These are phyloP conservation scores for Sarcodon sp. DNA, from an alignment of 768 basidiomycete genomes.

Conservation along the genomic window DNA sequence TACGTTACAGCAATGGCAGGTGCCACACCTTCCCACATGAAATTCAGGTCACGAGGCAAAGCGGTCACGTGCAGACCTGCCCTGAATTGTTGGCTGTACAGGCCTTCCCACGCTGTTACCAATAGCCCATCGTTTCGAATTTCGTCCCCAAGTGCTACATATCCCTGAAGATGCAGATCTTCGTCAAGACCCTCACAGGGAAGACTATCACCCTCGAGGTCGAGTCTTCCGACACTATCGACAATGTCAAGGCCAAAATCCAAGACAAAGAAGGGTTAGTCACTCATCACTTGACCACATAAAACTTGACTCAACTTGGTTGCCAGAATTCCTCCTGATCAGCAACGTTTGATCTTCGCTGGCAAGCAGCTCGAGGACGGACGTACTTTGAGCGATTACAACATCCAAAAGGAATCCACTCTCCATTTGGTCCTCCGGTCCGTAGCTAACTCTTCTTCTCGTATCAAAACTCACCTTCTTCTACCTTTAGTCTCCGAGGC, in stretches of 20 bases:
- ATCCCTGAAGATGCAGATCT: conserved; percentile 35
- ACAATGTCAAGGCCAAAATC: conserved; percentile 84
- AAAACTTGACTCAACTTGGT: not conserved
- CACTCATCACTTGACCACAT: not conserved
- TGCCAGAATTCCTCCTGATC: conserved; percentile 80
- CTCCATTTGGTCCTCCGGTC: conserved; percentile 95
- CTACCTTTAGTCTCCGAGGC: conserved; percentile 66
- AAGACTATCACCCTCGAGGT: conserved; percentile 99
- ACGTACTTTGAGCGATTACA: conserved; percentile 91
- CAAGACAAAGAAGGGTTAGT: conserved; percentile 67
- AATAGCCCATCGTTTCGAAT: conserved; percentile 8
- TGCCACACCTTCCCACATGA: too few species aligned
- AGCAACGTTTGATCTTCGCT: conserved; percentile 92
- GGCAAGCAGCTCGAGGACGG: conserved; percentile 99
- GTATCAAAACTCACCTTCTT: conserved; percentile 1
- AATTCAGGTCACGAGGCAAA: too few species aligned
- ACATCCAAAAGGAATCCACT: conserved; percentile 97
- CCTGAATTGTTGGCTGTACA: conserved; percentile 17
- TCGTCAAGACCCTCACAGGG: conserved; percentile 85
- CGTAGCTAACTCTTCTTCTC: conserved; percentile 12
- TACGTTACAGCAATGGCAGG: too few species aligned
- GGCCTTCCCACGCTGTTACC: conserved; percentile 13
- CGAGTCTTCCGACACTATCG: conserved; percentile 93
- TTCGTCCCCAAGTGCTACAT: conserved; percentile 10
- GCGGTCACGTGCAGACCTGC: conserved; percentile 7